These are phyloP conservation scores for Aspergillus ochraceus DNA, from an alignment of 2,329 filamentous ascomycete species.

Conservation along the genomic window DNA sequence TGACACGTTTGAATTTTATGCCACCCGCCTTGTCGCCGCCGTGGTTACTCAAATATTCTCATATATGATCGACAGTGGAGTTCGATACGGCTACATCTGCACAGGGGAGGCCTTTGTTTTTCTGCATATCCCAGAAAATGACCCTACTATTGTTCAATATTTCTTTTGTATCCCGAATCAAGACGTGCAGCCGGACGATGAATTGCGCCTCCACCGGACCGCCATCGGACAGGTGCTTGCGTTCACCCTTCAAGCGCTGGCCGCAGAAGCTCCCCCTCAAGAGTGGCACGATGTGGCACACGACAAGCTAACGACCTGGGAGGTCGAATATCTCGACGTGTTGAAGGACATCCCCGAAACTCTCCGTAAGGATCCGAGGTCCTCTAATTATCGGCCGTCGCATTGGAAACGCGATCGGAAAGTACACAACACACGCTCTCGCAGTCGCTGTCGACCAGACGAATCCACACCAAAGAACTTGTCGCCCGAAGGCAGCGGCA, in stretches of 20 bases:
- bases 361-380: constrained; percentile 17
- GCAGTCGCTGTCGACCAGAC: constrained; percentile 15
- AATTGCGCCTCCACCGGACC: constrained; percentile 29
- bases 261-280: constrained; percentile 18
- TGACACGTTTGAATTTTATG: constrained; percentile 26
- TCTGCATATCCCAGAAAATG: constrained; percentile 23
- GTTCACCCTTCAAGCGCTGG: constrained; percentile 33
- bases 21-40: constrained; percentile 25
- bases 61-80: constrained; percentile 27
- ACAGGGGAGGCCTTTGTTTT: constrained; percentile 35
- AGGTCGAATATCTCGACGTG: constrained; percentile 24
- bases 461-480: constrained; percentile 15
- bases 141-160: constrained; percentile 25
- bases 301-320: constrained; percentile 20
- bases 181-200: constrained; percentile 24
- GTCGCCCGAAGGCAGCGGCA: constrained; percentile 19
- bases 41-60: constrained; percentile 31
- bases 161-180: constrained; percentile 26
- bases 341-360: constrained; percentile 26
- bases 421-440: constrained; percentile 19
- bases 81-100: constrained; percentile 28
- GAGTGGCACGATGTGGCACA: constrained; percentile 25
- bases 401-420: constrained; percentile 19
- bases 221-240: constrained; percentile 33
- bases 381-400: constrained; percentile 28